Base-by-base conservation (phyloP, 352 stramenopile genomes). In the Phytophthora podocarpi region DNA sequence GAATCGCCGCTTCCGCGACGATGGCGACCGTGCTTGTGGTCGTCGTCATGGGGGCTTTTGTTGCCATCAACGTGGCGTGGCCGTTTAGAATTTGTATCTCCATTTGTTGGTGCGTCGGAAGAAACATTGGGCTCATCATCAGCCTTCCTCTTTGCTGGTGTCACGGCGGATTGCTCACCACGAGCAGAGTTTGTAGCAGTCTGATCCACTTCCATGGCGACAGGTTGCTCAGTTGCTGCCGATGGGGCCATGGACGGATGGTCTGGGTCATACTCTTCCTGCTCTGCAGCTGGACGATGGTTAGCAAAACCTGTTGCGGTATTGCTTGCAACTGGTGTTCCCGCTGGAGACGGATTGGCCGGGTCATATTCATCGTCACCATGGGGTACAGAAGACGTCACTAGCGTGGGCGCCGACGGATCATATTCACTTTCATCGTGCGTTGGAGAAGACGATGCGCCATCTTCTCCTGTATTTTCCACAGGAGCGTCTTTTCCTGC, bases 241-340 rank as follows among this genome's bases (percentile, higher is more conserved):
- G 49, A 37, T 18, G 57, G 39, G 12, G 37, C 63, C 46, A 74
- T 72, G 13, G 69, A 74, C 16, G 72, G 74, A 65, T 73, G 59
- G 16, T 74, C 74, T 13, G 69, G 74, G 26, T 80, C 67, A 23
- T 84, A 82, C 37, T 78, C 72, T 23, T 80, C 70, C 28, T 75
- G 49, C 9, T 62, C 49, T 36, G 55, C 11, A 8, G 20, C 18
- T 34, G 47, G 5, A 16, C 13, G 37, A 20, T 61, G 54, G 10
- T 34, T 40, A 40, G 1, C 18, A 51, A 50, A 56, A 20, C 15
- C 43, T 30, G 20, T 11, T 28, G 34, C 20, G n/a, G 13, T 39
- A 28, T 42, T 54, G 13, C 36, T 55, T 48, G 26, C 52, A 9
- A 65, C 40, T 27, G 59, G 59, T 3, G 65, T 67, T 31, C 43